Evolutionary conservation across 2,329 filamentous ascomycete species (phyloP).

Genomic region (Amesomyces nigricolor): DNA sequence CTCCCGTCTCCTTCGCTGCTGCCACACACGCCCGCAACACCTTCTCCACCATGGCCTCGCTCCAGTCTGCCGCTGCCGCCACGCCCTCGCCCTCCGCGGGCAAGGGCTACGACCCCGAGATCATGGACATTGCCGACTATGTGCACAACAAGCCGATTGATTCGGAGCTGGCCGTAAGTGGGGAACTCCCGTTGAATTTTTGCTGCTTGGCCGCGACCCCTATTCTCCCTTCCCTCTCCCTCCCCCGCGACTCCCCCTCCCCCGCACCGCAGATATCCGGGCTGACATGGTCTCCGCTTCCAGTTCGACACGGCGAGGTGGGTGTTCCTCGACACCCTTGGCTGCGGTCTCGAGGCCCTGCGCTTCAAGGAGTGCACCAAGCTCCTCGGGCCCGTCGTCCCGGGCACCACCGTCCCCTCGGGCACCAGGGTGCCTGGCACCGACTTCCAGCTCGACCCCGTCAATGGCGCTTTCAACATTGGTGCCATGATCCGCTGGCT

Average conservation of each 20-base stretch:
- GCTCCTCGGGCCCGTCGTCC: conserved; percentile 85
- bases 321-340: conserved; percentile 94
- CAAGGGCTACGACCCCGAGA: conserved; percentile 79
- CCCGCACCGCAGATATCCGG: conserved; percentile 14
- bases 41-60: conserved; percentile 47
- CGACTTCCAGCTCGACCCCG: conserved; percentile 86
- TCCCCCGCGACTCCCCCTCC: conserved; percentile 10
- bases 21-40: conserved; percentile 24
- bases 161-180: conserved; percentile 83
- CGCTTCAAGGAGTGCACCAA: conserved; percentile 95
- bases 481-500: conserved; percentile 98
- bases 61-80: conserved; percentile 42
- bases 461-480: conserved; percentile 97
- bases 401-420: conserved; percentile 85
- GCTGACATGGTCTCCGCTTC: conserved; percentile 12
- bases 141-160: conserved; percentile 87
- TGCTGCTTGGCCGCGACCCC: too few relatives aligned
- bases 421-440: conserved; percentile 89
- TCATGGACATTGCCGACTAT: conserved; percentile 91
- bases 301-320: conserved; percentile 94
- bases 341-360: conserved; percentile 92
- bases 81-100: conserved; percentile 38
- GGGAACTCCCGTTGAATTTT: conserved; percentile 2
- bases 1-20: conserved; percentile 28
- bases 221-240: neutral